Evolutionary conservation across 257 asterid genomes (phyloP).

Genomic region (Nicotiana obtusifolia): DNA sequence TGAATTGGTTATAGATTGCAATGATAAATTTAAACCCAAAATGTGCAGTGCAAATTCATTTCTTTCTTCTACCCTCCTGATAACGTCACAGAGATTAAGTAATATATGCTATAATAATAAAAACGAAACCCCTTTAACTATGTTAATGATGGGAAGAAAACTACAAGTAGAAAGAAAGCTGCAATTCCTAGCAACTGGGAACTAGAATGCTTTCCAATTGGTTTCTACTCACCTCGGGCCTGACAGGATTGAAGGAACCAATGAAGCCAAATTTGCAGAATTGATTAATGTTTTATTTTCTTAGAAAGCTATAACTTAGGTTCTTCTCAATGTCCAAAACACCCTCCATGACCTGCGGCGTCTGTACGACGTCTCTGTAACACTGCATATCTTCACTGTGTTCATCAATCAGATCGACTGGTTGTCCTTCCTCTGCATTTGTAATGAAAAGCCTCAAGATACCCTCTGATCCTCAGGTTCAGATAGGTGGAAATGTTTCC

Average conservation of each 20-base stretch:
- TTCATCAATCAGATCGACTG: slow-evolving; percentile 7
- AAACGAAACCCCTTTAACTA: neutral
- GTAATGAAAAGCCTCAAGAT: neutral
- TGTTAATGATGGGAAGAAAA: neutral
- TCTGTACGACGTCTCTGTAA: neutral
- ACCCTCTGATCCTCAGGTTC: slow-evolving; percentile 7
- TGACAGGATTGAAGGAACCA: neutral
- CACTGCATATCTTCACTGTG: slow-evolving; percentile 7
- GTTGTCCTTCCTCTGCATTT: slow-evolving; percentile 10
- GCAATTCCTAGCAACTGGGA: neutral
- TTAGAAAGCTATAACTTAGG: neutral
- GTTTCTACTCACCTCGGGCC: neutral
- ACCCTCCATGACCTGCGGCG: no score
- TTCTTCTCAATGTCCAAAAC: neutral
- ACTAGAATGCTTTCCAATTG: neutral
- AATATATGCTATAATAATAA: neutral
- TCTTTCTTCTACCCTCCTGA: neutral
- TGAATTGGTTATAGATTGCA: neutral
- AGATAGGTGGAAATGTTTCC: neutral
- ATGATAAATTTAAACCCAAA: no score
- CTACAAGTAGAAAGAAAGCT: neutral
- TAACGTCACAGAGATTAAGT: no score
- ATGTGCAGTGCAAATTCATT: neutral
- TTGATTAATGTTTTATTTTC: neutral
- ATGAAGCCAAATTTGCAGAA: neutral